A percentile compares a stretch with the other conserved stretches of the same genome.
phyloP scores from a whole-genome alignment of 768 basidiomycete species.

The Boletus barrowsii region DNA sequence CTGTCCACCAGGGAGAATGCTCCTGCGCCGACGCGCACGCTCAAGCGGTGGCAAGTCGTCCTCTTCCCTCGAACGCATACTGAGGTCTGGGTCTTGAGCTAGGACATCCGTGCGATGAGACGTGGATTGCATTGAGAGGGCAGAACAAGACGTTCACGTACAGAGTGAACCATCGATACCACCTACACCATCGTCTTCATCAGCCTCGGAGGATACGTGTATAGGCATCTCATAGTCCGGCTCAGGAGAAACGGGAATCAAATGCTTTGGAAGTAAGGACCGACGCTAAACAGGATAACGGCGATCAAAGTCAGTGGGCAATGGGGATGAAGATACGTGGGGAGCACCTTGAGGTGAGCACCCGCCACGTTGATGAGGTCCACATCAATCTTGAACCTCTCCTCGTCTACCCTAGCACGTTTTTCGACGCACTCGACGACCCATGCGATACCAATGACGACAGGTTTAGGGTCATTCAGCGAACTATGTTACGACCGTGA shows the following conservation, averaged over 20 bases:
- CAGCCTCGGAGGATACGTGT: conserved; percentile 25
- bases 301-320: not conserved
- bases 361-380: conserved; percentile 56
- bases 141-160: conserved; percentile 12
- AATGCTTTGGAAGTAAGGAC: conserved; percentile 66
- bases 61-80: conserved; percentile 38
- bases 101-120: not conserved
- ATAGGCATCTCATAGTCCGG: conserved; percentile 6
- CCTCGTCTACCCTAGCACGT: conserved; percentile 59
- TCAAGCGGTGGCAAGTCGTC: conserved; percentile 69
- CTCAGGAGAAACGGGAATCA: conserved; percentile 35
- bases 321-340: not conserved
- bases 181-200: conserved; percentile 32
- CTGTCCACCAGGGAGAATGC: conserved; percentile 33
- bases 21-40: conserved; percentile 55
- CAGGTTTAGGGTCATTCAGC: conserved; percentile 64
- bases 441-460: conserved; percentile 84
- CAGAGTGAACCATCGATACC: conserved; percentile 18
- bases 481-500: conserved; percentile 36
- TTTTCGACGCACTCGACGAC: conserved; percentile 84
- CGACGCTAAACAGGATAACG: conserved; percentile 46
- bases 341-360: conserved; percentile 57
- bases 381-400: conserved; percentile 61
- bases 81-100: conserved; percentile 27
- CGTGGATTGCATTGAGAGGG: conserved; percentile 3